These are phyloP conservation scores for Caryopteris hybrid DNA, from an alignment of 305 asterid genomes.

Conservation along the genomic window DNA sequence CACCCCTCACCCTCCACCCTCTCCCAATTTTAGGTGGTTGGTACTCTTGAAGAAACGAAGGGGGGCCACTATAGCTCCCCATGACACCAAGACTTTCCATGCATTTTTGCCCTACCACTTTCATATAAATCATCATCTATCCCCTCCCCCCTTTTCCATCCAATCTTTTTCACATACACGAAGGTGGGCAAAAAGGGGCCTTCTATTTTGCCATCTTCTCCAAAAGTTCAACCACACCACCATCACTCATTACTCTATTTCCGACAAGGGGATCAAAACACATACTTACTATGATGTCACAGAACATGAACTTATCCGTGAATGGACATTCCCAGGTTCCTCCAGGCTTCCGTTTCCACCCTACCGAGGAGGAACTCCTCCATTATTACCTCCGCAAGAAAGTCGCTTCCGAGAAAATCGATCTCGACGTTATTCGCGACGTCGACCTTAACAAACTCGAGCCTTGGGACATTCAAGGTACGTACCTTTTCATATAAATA, in stretches of 20 bases:
- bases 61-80: conserved; percentile 33
- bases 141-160: conserved; percentile 14
- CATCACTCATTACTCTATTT: not conserved
- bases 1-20: not conserved
- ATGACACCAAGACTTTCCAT: conserved; percentile 50
- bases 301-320: conserved; percentile 71
- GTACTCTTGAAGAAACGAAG: conserved; percentile 30
- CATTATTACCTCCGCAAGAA: conserved; percentile 84
- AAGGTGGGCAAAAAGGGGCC: not conserved
- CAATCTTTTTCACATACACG: not conserved
- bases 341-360: conserved; percentile 94
- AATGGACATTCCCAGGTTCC: conserved; percentile 89
- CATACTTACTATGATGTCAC: conserved; percentile 24
- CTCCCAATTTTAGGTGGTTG: conserved; percentile 35
- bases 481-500: not conserved
- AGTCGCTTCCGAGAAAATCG: conserved; percentile 60
- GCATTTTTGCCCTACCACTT: conserved; percentile 42
- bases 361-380: conserved; percentile 87
- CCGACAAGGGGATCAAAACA: not conserved
- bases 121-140: conserved; percentile 45
- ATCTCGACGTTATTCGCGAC: conserved; percentile 87
- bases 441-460: conserved; percentile 92
- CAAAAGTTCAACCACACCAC: too few relatives aligned
- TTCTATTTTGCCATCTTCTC: too few relatives aligned
- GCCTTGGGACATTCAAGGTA: conserved; percentile 96